Evolutionary conservation across 208 protist genomes (phyloP), one percentile per base, ranked within the genome.

Genomic region (Acanthamoeba lenticulata): DNA sequence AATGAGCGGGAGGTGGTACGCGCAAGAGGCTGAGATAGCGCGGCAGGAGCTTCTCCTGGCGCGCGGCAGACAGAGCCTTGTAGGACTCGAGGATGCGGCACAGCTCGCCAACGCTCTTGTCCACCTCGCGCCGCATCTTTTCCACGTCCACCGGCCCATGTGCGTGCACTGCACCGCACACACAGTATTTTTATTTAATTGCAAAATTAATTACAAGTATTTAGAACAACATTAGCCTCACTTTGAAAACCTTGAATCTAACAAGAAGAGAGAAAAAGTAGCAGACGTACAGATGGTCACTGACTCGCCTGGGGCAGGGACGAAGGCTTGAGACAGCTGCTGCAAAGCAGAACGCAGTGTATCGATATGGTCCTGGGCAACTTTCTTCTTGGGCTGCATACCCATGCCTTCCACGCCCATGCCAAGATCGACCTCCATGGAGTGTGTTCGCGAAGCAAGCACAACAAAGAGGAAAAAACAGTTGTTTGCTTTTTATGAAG

Each of bases 1-100:
- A n/a, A n/a, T n/a, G n/a, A n/a, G n/a, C n/a, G n/a, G n/a, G n/a
- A n/a, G n/a, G n/a, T n/a, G n/a, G 40, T 52, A 85, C 74, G 2
- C 45, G 38, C 38, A 85, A 36, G 13, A 85, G 74, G 74, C 45
- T 85, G 24, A 85, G 74, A 36, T 85, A 85, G 24, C 74, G 74
- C 15, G 74, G 45, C 19, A 85, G 42, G 5, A 55, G 42, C n/a
- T 57, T 85, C 74, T 85, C 45, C 42, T 85, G 42, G n/a, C 45
- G 34, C 27, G 74, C 45, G 13, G 74, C 74, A 4, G 42, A 55
- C 27, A 85, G 74, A 36, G 74, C 45, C 45, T 85, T 85, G 42
- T 85, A 85, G 42, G 38, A 85, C 42, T 55, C 74, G 17, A 85
- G 38, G n/a, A 85, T 55, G n/a, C 11, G 15, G 74, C 42, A 85